Evolutionary conservation across 139 green algal species (phyloP), one percentile per base, ranked within the genome.

Genomic region (Trebouxia sp.): DNA sequence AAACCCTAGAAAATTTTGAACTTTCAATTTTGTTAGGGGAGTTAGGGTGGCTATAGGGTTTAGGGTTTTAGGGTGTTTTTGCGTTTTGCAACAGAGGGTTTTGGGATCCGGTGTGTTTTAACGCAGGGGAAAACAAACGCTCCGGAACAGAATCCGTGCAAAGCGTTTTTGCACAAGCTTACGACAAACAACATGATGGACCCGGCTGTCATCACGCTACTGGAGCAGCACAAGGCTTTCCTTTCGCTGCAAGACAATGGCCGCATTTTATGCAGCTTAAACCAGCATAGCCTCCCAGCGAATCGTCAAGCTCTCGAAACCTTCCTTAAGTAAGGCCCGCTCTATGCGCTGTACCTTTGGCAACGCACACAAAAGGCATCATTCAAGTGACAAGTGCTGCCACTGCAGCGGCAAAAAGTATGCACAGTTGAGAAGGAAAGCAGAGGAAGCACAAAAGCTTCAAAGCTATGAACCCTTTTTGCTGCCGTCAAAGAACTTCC

Each of bases 391-490:
- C 32, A 45, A 6, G 35, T 0, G 9, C n/a, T 53, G 0, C 56
- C 11, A 11, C 15, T 81, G 74, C 82, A 91, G 88, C 28, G 88
- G 86, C 20, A 79, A 76, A 14, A 88, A 88, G 79, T 93, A 89
- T 47, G 41, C 82, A 30, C 87, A 88, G 81, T 55, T 93, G n/a
- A 76, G 74, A 37, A 66, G 83, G n/a, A 80, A 81, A 28, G 84
- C 84, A 28, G 78, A 89, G 5, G 90, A 85, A 9, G 85, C 91
- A 55, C 26, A 84, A 10, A 48, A 74, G 20, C 79, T 95, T n/a
- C 20, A 47, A 12, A 92, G 91, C 65, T 96, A 94, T 76, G 91
- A 94, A 79, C 92, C 92, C 22, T 95, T 95, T 83, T 86, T 96
- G 12, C 62, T 90, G 1, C 80, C 84, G 22, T 92, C 85, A 53